Conservation (phyloP, 129 eudicot species). For the Helianthus annuus region HanXRQr2.0-SUNRISE NC_035444.2:50481925-50482424, state of each 20-base stretch:
- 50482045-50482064: conserved; percentile 88
- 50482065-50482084: conserved; percentile 94
- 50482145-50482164: conserved; percentile 18
- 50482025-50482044: conserved; percentile 91
- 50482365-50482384: conserved; percentile 85
- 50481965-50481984: conserved; percentile 86
- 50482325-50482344: conserved; percentile 99
- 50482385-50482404: conserved; percentile 92
- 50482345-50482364: conserved; percentile 95
- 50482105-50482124: conserved; percentile 93
- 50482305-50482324: conserved; percentile 75
- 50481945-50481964: conserved; percentile 92
- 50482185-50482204: background rate
- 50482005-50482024: conserved; percentile 92
- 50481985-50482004: conserved; percentile 91
- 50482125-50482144: conserved; percentile 62
- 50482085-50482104: conserved; percentile 81
- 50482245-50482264: conserved; percentile 99
- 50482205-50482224: conserved; percentile 8
- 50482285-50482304: conserved; percentile 71
- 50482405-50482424: conserved; percentile 67
- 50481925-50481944: conserved; percentile 40
- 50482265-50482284: conserved; percentile 89
- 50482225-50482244: conserved; percentile 88
- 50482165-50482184: background rate